phyloP scores from a whole-genome alignment of 176 grass and related monocot species.

The Oryza glaberrima region DNA sequence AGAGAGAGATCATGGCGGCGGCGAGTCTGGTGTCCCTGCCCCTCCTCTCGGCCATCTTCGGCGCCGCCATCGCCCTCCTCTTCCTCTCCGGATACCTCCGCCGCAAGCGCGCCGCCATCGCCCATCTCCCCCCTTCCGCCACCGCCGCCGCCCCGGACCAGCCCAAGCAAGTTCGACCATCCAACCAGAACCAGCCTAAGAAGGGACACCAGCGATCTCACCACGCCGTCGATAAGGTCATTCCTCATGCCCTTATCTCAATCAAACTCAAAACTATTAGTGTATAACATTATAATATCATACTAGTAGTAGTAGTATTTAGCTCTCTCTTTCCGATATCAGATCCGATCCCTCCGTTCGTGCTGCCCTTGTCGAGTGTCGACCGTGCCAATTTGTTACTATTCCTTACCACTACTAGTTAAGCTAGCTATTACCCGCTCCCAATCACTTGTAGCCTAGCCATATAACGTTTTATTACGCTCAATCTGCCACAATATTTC shows the following conservation, averaged over 20 bases:
- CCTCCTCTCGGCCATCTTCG: conserved; percentile 67
- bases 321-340: background rate
- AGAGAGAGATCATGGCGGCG: background rate
- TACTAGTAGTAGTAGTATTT: too few relatives aligned
- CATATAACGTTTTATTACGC: too few relatives aligned
- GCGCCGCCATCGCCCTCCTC: conserved; percentile 73
- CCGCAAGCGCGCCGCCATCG: conserved; percentile 80
- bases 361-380: too few relatives aligned
- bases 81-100: conserved; percentile 81
- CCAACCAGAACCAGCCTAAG: conserved; percentile 43
- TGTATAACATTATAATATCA: too few relatives aligned
- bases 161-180: conserved; percentile 35
- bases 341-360: background rate
- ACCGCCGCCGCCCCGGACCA: conserved; percentile 44
- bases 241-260: too few relatives aligned
- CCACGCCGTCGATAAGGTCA: conserved; percentile 77
- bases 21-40: conserved; percentile 33
- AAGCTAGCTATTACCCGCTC: too few relatives aligned
- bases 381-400: too few relatives aligned
- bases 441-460: too few relatives aligned
- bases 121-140: conserved; percentile 55
- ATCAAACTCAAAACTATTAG: too few relatives aligned
- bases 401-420: too few relatives aligned
- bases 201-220: conserved; percentile 55
- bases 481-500: too few relatives aligned